Conservation (phyloP, 495 filamentous ascomycete genomes). For the Penicillium canariense region DNA sequence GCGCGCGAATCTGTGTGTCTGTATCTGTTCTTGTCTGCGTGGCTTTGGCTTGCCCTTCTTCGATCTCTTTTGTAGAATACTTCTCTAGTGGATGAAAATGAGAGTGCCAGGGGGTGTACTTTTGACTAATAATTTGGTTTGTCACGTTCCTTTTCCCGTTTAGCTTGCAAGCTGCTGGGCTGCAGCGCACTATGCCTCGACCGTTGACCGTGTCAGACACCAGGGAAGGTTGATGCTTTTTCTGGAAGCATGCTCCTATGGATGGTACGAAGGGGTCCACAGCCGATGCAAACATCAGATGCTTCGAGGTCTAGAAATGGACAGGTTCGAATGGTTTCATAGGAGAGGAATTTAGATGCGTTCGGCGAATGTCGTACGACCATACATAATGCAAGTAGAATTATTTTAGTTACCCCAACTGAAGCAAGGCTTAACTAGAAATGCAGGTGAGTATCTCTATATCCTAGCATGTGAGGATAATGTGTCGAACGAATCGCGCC, state of each 20-base stretch:
- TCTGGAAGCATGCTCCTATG: not conserved
- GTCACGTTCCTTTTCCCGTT: not conserved
- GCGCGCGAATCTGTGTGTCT: conserved; percentile 7
- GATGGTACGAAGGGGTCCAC: not conserved
- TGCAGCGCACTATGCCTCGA: not conserved
- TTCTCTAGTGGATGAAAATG: conserved; percentile 41
- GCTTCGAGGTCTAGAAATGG: not conserved
- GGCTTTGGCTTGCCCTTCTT: conserved; percentile 16
- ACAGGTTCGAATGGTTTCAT: not conserved
- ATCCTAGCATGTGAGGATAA: not conserved
- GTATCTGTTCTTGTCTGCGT: conserved; percentile 15
- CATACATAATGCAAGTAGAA: not conserved
- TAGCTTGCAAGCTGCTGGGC: not conserved
- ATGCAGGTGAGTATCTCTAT: not conserved
- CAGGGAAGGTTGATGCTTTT: not conserved
- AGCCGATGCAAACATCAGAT: not conserved
- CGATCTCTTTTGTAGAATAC: conserved; percentile 46
- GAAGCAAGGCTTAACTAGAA: not conserved
- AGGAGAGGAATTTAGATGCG: not conserved
- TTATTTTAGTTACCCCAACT: not conserved
- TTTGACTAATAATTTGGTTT: conserved; percentile 4
- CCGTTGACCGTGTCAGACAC: not conserved
- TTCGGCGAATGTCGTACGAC: not conserved
- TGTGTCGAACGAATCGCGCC: conserved; percentile 1
- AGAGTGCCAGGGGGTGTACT: conserved; percentile 13